Percentiles rank a stretch among this genome's conserved stretches.
Evolutionary conservation across 2,329 filamentous ascomycete genomes (phyloP).

Genomic region (Teratosphaeria destructans): DNA sequence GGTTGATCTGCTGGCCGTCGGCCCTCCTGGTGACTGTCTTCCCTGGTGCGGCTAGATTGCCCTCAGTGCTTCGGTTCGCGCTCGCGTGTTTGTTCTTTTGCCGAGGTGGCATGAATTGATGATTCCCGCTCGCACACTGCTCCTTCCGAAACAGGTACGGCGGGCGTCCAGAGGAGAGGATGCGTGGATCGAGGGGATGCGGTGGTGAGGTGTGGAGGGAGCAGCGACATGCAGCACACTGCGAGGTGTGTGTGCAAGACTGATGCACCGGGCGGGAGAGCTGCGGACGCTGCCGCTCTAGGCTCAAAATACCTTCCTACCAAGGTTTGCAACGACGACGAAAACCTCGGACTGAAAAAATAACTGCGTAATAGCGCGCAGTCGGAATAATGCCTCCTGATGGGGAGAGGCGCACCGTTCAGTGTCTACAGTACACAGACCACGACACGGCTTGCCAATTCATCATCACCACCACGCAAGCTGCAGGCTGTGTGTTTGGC

Average conservation of each 20-base stretch:
- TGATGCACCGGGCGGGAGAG: not conserved
- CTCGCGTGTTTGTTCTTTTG: constrained; percentile 39
- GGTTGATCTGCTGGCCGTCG: constrained; percentile 29
- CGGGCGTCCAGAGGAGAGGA: not conserved
- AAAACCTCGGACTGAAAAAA: not conserved
- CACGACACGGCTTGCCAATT: not conserved
- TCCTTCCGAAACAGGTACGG: not conserved
- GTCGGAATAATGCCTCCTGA: not conserved
- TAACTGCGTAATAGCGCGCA: not conserved
- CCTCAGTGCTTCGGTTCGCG: constrained; percentile 56
- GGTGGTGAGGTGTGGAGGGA: not conserved
- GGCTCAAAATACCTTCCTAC: not conserved
- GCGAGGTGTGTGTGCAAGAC: not conserved
- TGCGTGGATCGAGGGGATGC: not conserved
- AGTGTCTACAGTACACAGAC: not conserved
- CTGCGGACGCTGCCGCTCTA: not conserved
- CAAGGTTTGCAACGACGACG: not conserved
- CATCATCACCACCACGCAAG: not conserved
- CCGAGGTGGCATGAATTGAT: constrained; percentile 38
- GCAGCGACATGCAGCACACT: not conserved
- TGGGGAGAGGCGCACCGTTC: not conserved
- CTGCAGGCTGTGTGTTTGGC: not conserved
- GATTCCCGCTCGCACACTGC: constrained; percentile 5
- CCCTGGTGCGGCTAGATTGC: constrained; percentile 70
- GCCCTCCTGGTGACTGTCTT: constrained; percentile 50